A percentile compares a stretch with the other conserved stretches of the same genome.
These are phyloP conservation scores for Blumeriella jaapii DNA, from an alignment of 2,329 filamentous ascomycete genomes.

Conservation along the genomic window DNA sequence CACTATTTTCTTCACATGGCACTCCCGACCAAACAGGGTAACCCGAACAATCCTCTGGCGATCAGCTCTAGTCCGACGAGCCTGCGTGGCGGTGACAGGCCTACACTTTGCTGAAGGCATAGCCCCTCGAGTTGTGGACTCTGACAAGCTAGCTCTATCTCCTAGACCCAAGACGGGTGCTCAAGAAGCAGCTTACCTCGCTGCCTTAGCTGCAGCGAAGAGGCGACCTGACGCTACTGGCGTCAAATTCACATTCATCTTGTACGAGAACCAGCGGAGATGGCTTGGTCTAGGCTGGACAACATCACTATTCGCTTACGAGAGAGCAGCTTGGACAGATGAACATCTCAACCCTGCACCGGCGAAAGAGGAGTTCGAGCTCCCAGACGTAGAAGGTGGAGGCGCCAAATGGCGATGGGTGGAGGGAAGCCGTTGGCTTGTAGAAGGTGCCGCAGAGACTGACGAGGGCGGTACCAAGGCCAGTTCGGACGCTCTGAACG, in stretches of 20 bases:
- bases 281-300: slow-evolving; percentile 97
- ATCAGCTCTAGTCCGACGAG: slow-evolving; percentile 59
- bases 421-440: slow-evolving; percentile 70
- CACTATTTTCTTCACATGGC: slow-evolving; percentile 81
- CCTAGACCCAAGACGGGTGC: slow-evolving; percentile 19
- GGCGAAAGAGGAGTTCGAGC: slow-evolving; percentile 57
- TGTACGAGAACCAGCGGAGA: slow-evolving; percentile 91
- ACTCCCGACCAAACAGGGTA: slow-evolving; percentile 76
- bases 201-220: slow-evolving; percentile 27
- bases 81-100: slow-evolving; percentile 67
- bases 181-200: slow-evolving; percentile 23
- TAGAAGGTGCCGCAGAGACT: slow-evolving; percentile 60
- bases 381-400: slow-evolving; percentile 55
- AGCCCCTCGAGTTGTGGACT: slow-evolving; percentile 13
- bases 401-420: slow-evolving; percentile 70
- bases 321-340: slow-evolving; percentile 86
- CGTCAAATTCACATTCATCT: slow-evolving; percentile 89
- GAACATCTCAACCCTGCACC: slow-evolving; percentile 80
- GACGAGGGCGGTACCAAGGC: slow-evolving; percentile 31
- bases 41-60: slow-evolving; percentile 84
- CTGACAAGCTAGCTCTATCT: slow-evolving; percentile 25
- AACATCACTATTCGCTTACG: slow-evolving; percentile 78
- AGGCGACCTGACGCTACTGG: slow-evolving; percentile 51
- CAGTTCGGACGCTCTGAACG: slow-evolving; percentile 27
- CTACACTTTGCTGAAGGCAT: slow-evolving; percentile 53